A percentile compares a stretch with the other conserved stretches of the same genome.
phyloP scores from a whole-genome alignment of 176 grass and related monocot genomes.

The Cenchrus fungigraminus region DNA sequence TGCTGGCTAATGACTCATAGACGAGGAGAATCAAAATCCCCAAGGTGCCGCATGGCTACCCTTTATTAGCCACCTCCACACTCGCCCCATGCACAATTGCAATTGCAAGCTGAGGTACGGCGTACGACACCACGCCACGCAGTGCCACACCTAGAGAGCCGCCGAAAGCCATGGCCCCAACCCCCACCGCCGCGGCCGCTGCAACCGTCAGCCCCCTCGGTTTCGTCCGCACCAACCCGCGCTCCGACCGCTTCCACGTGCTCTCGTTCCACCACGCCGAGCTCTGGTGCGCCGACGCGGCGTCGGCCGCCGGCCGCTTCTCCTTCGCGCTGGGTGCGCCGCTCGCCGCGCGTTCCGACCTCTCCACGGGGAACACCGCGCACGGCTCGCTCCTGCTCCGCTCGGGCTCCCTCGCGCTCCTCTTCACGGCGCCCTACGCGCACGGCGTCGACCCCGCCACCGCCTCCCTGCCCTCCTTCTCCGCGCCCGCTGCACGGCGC shows the following conservation, averaged over 20 bases:
- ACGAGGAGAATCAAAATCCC: too few species aligned
- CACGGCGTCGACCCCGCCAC: slow-evolving; percentile 31
- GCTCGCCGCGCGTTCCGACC: slow-evolving; percentile 72
- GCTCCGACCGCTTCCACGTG: slow-evolving; percentile 62
- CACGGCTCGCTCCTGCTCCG: slow-evolving; percentile 86
- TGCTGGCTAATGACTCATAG: too few species aligned
- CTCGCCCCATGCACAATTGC: too few species aligned
- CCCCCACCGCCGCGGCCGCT: too few species aligned
- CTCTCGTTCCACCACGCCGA: slow-evolving; percentile 86
- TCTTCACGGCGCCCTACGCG: slow-evolving; percentile 82
- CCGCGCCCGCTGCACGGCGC: slow-evolving; percentile 40
- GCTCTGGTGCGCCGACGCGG: slow-evolving; percentile 80
- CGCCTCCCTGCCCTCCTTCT: slow-evolving; percentile 71
- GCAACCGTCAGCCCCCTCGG: neutral
- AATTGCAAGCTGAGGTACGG: too few species aligned
- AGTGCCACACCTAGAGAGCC: too few species aligned
- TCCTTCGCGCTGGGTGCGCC: slow-evolving; percentile 77
- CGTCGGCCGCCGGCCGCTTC: slow-evolving; percentile 72
- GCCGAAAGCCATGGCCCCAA: too few species aligned
- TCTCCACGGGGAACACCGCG: slow-evolving; percentile 78
- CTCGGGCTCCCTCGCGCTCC: slow-evolving; percentile 70
- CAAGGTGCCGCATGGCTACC: too few species aligned
- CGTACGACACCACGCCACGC: too few species aligned
- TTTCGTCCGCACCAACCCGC: slow-evolving; percentile 64
- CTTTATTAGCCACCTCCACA: too few species aligned